Evolutionary conservation across 176 grass and related monocot species (phyloP).

Genomic region (Calamus simplicifolius): DNA sequence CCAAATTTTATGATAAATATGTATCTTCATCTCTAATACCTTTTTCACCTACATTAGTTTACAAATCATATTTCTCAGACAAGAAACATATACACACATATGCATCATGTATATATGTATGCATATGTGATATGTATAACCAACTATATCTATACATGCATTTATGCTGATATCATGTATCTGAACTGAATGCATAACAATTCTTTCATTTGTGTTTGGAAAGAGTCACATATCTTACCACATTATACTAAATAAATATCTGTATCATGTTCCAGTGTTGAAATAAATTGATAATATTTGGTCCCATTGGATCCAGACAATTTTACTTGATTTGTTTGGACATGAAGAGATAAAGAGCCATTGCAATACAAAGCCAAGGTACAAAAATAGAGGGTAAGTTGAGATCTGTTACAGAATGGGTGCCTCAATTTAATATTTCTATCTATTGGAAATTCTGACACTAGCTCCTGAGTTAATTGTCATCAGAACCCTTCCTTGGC

Average conservation of each 20-base stretch:
- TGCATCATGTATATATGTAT: no score
- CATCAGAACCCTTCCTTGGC: no score
- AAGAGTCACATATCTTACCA: neutral
- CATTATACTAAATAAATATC: neutral
- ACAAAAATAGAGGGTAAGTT: neutral
- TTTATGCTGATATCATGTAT: neutral
- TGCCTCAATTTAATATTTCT: slow-evolving; percentile 1
- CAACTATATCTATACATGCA: neutral
- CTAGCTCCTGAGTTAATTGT: no score
- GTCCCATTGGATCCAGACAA: neutral
- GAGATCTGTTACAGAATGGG: neutral
- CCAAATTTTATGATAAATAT: no score
- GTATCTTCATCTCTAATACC: no score
- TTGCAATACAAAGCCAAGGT: neutral
- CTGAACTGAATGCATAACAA: neutral
- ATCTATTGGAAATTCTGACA: neutral
- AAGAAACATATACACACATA: no score
- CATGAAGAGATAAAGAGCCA: neutral
- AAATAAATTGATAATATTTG: neutral
- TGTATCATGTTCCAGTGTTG: neutral
- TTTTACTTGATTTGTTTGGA: neutral
- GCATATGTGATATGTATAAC: no score
- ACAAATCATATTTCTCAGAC: no score
- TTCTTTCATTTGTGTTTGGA: neutral
- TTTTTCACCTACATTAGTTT: no score